A percentile compares a stretch with the other conserved stretches of the same genome.
phyloP scores from a whole-genome alignment of 176 grass and related monocot genomes.

The bread wheat (Triticum aestivum) region DNA sequence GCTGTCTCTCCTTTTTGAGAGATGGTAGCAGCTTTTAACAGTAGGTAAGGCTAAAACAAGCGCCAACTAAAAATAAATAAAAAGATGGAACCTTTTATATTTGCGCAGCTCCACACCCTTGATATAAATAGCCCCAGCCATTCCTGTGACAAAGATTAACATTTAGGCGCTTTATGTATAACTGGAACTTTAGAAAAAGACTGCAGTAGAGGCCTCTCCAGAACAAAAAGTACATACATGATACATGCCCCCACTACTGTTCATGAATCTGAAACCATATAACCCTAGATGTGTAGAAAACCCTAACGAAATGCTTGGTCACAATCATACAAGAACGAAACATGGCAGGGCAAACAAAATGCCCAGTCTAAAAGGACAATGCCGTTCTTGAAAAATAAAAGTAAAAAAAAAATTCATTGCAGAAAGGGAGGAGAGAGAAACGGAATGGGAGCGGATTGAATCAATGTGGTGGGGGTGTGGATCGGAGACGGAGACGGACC shows the following conservation, averaged over 20 bases:
- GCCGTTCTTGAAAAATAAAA: background rate
- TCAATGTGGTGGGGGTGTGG: background rate
- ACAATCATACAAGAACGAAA: background rate
- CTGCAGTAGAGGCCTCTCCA: no score
- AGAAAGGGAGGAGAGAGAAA: background rate
- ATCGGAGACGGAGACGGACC: slow-evolving; percentile 34
- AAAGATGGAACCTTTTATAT: slow-evolving; percentile 60
- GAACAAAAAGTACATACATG: no score
- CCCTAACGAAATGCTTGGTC: background rate
- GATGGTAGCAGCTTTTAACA: background rate
- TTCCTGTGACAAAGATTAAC: slow-evolving; percentile 41
- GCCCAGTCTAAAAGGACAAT: background rate
- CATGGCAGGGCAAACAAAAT: background rate
- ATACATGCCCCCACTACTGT: no score
- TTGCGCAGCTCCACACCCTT: slow-evolving; percentile 62
- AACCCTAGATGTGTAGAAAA: background rate
- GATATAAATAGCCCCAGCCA: slow-evolving; percentile 69
- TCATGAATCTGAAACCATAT: background rate
- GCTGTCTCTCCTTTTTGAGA: background rate
- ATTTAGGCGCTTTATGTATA: background rate
- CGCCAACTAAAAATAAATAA: background rate
- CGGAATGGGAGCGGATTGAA: background rate
- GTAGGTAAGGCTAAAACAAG: slow-evolving; percentile 7
- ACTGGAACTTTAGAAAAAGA: background rate
- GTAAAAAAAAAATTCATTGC: background rate